Percentiles rank a stretch among this genome's conserved stretches.
phyloP scores from a whole-genome alignment of 805 yeast genomes.

The Lachancea cidri region DNA sequence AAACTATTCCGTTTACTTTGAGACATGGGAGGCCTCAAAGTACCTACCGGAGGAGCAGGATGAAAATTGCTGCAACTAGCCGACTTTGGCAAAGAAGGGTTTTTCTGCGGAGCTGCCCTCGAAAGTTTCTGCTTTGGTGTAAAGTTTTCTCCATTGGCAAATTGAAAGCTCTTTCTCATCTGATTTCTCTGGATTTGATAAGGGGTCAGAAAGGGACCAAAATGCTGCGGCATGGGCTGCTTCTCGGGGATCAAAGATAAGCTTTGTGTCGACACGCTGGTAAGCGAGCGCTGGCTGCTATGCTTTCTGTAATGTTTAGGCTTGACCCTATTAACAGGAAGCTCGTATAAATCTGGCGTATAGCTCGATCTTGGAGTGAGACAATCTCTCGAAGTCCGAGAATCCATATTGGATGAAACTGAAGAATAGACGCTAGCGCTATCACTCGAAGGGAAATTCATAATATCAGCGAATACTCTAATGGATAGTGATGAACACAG shows the following conservation, averaged over 20 bases:
- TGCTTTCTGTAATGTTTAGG: slow-evolving; percentile 8
- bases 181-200: slow-evolving; percentile 27
- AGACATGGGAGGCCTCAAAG: neutral
- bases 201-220: slow-evolving; percentile 18
- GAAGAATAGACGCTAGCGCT: slow-evolving; percentile 13
- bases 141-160: slow-evolving; percentile 32
- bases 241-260: slow-evolving; percentile 10
- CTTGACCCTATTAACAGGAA: slow-evolving; percentile 8
- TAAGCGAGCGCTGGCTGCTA: slow-evolving; percentile 4
- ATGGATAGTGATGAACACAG: neutral
- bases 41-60: neutral
- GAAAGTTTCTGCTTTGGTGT: slow-evolving; percentile 22
- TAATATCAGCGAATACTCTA: neutral
- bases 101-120: slow-evolving; percentile 1
- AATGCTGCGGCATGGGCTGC: slow-evolving; percentile 1
- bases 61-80: slow-evolving; percentile 8
- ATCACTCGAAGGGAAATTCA: slow-evolving; percentile 1
- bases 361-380: slow-evolving; percentile 23
- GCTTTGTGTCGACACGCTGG: slow-evolving; percentile 2
- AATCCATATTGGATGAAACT: slow-evolving; percentile 3
- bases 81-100: slow-evolving; percentile 3
- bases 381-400: slow-evolving; percentile 3
- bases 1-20: neutral
- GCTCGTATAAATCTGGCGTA: slow-evolving; percentile 22
- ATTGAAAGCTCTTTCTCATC: slow-evolving; percentile 27